A percentile compares a stretch with the other conserved stretches of the same genome.
Conservation (phyloP, 2,329 filamentous ascomycete species). For the Diaporthe ampelina region DNA sequence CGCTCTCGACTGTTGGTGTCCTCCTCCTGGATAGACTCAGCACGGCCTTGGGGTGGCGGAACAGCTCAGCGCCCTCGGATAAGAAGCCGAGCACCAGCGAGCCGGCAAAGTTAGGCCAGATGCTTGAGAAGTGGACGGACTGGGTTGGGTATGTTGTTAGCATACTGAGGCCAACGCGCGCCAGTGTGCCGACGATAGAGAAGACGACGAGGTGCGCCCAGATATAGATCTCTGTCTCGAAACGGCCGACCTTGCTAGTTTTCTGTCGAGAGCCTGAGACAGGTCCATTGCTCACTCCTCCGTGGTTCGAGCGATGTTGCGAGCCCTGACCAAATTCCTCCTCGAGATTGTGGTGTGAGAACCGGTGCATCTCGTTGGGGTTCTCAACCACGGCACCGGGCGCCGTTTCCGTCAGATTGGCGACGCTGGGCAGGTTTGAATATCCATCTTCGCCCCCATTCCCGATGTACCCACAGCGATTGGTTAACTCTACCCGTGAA, state of each 20-base stretch:
- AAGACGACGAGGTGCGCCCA: slow-evolving; percentile 88
- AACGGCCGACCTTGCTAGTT: neutral
- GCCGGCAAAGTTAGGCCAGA: slow-evolving; percentile 91
- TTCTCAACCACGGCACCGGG: slow-evolving; percentile 4
- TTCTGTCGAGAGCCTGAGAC: too few relatives aligned
- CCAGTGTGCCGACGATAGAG: slow-evolving; percentile 88
- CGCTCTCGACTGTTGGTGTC: too few relatives aligned
- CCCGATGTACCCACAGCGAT: too few relatives aligned
- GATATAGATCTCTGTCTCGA: slow-evolving; percentile 74
- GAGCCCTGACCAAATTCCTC: slow-evolving; percentile 47
- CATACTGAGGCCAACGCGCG: slow-evolving; percentile 82
- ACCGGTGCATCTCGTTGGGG: slow-evolving; percentile 7
- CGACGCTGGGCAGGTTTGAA: neutral
- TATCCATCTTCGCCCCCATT: neutral
- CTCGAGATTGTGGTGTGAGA: slow-evolving; percentile 27
- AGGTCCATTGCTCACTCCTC: too few relatives aligned
- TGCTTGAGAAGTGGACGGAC: slow-evolving; percentile 78
- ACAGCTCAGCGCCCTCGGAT: slow-evolving; percentile 61
- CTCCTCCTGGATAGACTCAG: neutral
- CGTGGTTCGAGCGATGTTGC: neutral
- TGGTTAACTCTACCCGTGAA: too few relatives aligned
- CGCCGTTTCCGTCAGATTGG: neutral
- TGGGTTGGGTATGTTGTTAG: slow-evolving; percentile 84
- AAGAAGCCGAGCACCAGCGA: slow-evolving; percentile 89
- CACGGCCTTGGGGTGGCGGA: slow-evolving; percentile 19